Evolutionary conservation across 148 eudicot species (phyloP).

Genomic region (Rhododendron griersonianum): DNA sequence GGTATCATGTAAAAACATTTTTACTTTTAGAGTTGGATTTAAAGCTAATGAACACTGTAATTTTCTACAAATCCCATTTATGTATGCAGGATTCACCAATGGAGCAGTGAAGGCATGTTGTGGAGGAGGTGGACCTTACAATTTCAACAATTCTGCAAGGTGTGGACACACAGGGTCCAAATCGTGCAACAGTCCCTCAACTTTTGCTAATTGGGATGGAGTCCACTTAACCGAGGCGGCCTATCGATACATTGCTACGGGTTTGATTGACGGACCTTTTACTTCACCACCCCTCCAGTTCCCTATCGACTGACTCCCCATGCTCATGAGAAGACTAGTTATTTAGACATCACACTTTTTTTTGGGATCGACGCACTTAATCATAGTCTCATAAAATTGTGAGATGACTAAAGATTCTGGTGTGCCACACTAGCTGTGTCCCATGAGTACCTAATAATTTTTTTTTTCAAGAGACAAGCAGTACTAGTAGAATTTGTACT

Average conservation of each 20-base stretch:
- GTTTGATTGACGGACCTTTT: constrained; percentile 45
- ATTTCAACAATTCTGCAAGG: constrained; percentile 58
- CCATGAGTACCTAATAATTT: background rate
- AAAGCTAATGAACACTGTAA: background rate
- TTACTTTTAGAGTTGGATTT: background rate
- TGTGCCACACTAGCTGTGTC: background rate
- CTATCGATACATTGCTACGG: constrained; percentile 39
- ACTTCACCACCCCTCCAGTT: constrained; percentile 38
- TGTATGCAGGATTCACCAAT: constrained; percentile 42
- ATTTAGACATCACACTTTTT: background rate
- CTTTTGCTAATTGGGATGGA: constrained; percentile 63
- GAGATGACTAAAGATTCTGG: background rate
- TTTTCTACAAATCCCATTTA: background rate
- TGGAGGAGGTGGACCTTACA: constrained; percentile 79
- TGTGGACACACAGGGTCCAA: constrained; percentile 61
- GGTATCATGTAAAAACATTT: too few relatives aligned
- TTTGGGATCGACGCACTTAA: background rate
- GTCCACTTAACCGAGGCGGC: constrained; percentile 64
- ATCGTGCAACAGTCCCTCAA: constrained; percentile 40
- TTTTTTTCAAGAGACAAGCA: too few relatives aligned
- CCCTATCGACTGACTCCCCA: background rate
- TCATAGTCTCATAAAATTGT: background rate
- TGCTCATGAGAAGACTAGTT: background rate
- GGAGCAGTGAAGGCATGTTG: constrained; percentile 54
- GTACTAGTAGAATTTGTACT: background rate